Base-by-base conservation (phyloP, 495 filamentous ascomycete species). In the Cercophora newfieldiana region DNA sequence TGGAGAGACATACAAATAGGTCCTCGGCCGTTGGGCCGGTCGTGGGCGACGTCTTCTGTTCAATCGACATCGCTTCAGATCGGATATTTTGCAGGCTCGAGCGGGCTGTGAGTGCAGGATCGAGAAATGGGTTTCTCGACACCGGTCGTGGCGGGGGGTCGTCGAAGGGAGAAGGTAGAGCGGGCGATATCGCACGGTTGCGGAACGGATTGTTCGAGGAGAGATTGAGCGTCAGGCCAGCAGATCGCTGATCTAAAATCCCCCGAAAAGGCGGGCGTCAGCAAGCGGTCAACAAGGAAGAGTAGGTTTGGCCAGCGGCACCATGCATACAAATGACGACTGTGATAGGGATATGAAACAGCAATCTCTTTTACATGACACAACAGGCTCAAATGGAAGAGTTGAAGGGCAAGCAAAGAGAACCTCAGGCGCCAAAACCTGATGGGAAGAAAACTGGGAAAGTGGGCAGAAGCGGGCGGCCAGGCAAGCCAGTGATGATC, bases 191-290 rank as follows among this genome's bases (percentile, higher is more conserved):
- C 53, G 91, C 89, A 69, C 91, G 90, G 77, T 96, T 96, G 81
- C 95, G 90, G 76, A 99, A 99, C n/a, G 95, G 95, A 73, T 99
- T 99, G 83, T 98, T 98, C 68, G 95, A 98, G 65, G 88, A 86
- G 72, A 95, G 84, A 72, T 88, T 90, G 75, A 88, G 79, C 16
- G 83, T 74, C 72, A 85, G 75, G 54, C 81, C 83, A 37, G 85
- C 76, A 58, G 86, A 81, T 69, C 71, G 76, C 66, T 70, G 77
- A 70, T 77, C 78, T 78, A 76, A 73, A 44, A 73, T 69, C 25
- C 33, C 58, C 66, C 65, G 65, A 61, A 74, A 74, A 69, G 62
- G 66, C 68, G 58, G 44, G 71, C 24, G 77, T 80, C 74, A 80
- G 80, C 69, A 65, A 61, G 25, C 28, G 56, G 68, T 59, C 59